These are phyloP conservation scores for Trichocladium uniseriatum DNA, from an alignment of 495 filamentous ascomycete species.

Conservation along the genomic window DNA sequence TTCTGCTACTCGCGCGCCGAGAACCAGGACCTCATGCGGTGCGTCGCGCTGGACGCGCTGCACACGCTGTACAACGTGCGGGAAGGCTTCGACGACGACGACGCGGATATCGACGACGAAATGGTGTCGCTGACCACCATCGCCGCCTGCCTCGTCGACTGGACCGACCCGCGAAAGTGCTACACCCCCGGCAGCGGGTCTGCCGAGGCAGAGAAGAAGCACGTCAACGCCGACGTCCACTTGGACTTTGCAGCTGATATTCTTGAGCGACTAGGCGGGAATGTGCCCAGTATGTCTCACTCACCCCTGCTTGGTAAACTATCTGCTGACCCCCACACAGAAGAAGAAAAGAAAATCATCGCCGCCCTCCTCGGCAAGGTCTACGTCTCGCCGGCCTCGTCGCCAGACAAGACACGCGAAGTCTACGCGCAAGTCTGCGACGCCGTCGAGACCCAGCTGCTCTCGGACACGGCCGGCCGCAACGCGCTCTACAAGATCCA, in stretches of 20 bases:
- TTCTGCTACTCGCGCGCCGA: constrained; percentile 76
- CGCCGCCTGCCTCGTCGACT: constrained; percentile 75
- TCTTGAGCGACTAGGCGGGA: constrained; percentile 46
- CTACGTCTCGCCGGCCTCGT: constrained; percentile 56
- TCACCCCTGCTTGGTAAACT: constrained; percentile 24
- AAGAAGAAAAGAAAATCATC: constrained; percentile 79
- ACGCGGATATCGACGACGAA: constrained; percentile 68
- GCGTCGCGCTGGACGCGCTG: constrained; percentile 58
- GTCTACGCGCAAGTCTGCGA: constrained; percentile 49
- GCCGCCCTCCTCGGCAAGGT: constrained; percentile 73
- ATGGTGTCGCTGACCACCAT: constrained; percentile 71
- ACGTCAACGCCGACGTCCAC: constrained; percentile 58
- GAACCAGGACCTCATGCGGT: constrained; percentile 72
- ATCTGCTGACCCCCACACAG: no score
- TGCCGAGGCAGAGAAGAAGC: constrained; percentile 49
- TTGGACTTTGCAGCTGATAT: constrained; percentile 55
- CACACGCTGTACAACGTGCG: constrained; percentile 56
- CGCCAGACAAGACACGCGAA: constrained; percentile 38
- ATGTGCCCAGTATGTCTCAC: constrained; percentile 49
- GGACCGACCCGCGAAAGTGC: constrained; percentile 89
- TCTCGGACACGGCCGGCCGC: constrained; percentile 58
- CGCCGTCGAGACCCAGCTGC: constrained; percentile 61
- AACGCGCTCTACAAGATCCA: constrained; percentile 77
- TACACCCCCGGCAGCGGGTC: constrained; percentile 50
- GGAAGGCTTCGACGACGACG: constrained; percentile 64